Evolutionary conservation across 176 grass and related monocot species (phyloP).

Genomic region (Oryza glumipatula): DNA sequence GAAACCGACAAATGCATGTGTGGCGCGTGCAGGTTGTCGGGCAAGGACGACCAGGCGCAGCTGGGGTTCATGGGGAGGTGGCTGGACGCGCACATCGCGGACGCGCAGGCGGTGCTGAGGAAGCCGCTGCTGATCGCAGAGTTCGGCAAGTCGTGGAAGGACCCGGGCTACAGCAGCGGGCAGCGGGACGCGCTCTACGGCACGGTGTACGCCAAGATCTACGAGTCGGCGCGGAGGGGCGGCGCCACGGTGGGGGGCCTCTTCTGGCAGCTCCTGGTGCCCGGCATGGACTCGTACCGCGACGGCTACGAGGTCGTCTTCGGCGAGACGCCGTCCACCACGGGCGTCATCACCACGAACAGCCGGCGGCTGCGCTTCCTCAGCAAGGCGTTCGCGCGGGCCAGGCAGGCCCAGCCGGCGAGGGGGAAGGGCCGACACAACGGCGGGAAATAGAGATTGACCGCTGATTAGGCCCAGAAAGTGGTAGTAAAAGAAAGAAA

Average conservation of each 20-base stretch:
- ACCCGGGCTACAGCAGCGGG: constrained; percentile 64
- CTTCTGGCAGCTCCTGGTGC: constrained; percentile 86
- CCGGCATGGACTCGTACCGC: constrained; percentile 83
- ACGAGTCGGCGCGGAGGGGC: constrained; percentile 62
- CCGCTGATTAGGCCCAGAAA: neutral
- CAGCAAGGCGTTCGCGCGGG: constrained; percentile 42
- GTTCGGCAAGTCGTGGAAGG: constrained; percentile 79
- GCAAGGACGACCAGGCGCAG: constrained; percentile 55
- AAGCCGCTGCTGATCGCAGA: constrained; percentile 87
- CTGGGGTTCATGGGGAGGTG: constrained; percentile 65
- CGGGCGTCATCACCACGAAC: constrained; percentile 62
- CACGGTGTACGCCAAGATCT: constrained; percentile 70
- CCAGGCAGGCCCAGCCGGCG: constrained; percentile 25
- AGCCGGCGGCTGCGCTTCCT: constrained; percentile 61
- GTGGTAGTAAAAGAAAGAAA: neutral
- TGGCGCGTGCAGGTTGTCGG: constrained; percentile 47
- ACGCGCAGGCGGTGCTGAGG: constrained; percentile 50
- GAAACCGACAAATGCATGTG: no score
- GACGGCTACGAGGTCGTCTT: constrained; percentile 92
- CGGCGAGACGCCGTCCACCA: constrained; percentile 57
- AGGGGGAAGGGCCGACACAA: constrained; percentile 24
- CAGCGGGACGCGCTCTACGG: constrained; percentile 70
- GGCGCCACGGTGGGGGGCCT: constrained; percentile 62
- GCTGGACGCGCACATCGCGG: constrained; percentile 78
- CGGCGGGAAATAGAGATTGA: constrained; percentile 7